Conservation (phyloP, 148 eudicot genomes). For the Rhododendron kiyosumense region DNA sequence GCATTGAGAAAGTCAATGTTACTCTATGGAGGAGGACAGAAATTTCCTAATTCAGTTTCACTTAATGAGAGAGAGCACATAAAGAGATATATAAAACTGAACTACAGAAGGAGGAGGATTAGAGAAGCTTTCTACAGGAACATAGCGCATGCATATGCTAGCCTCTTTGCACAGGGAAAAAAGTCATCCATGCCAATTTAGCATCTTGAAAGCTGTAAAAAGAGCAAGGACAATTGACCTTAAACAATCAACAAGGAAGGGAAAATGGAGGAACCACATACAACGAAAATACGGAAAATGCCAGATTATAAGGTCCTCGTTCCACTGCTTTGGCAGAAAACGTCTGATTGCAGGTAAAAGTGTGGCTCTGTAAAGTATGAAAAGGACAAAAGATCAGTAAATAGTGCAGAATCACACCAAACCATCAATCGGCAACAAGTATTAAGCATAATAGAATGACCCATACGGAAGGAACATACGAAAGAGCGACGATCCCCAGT, state of each 20-base stretch:
- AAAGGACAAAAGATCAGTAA: not conserved
- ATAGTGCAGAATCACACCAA: not conserved
- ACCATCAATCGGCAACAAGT: conserved; percentile 1
- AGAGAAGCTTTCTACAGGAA: not conserved
- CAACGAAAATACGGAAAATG: conserved; percentile 69
- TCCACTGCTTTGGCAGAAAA: conserved; percentile 79
- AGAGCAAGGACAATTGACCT: not conserved
- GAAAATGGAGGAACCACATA: conserved; percentile 25
- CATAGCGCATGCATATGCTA: not conserved
- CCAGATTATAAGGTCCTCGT: conserved; percentile 82
- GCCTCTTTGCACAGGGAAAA: not conserved
- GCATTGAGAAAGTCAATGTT: not conserved
- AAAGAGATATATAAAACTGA: not conserved
- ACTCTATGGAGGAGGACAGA: not conserved
- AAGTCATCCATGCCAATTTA: not conserved
- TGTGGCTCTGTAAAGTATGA: conserved; percentile 58
- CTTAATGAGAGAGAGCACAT: not conserved
- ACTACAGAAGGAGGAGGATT: not conserved
- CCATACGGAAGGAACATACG: conserved; percentile 54
- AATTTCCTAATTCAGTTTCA: not conserved
- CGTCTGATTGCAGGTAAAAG: conserved; percentile 75
- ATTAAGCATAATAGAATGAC: conserved; percentile 8
- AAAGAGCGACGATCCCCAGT: conserved; percentile 85
- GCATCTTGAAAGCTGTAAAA: not conserved
- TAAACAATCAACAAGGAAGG: not conserved